Base-by-base conservation (phyloP, 352 stramenopile species). In the Pilasporangium apinafurcum region DNA sequence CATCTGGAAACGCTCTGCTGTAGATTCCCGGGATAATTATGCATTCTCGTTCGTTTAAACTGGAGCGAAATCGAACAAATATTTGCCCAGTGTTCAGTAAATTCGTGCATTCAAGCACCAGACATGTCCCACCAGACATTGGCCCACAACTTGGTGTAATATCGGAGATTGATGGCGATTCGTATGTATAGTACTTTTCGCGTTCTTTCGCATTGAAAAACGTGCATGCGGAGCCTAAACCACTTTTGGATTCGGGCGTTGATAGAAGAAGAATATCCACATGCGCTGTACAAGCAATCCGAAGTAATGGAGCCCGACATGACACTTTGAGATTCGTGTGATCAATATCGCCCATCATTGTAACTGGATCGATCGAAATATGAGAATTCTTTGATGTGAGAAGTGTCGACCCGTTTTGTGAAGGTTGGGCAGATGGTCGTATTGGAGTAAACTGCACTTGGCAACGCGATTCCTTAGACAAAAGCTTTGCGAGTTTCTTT, bases 51-150 rank as follows among this genome's bases (percentile, higher is more conserved):
- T 85, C 76, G 25, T 84, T 85, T 0, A 63, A 31, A 30, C 39
- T 72, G 5, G 68, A 83, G 13, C 76, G 65, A 25, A 88, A 86
- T 6, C 76, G 68, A n/a, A 85, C 76, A 33, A 88, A 88, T 20
- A 88, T 80, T 34, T 88, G 76, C 0, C 73, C 76, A 0, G 76
- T 88, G 33, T 88, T 70, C 2, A 88, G 24, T n/a, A 88, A 57
- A 30, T 83, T 83, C 0, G 53, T 53, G 3, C 56, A 62, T 51
- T 86, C 70, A 25, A 88, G 75, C 2, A 88, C 70, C 14, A 88
- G 40, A 17, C 59, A 66, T 1, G 76, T 86, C 1, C 55, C 63
- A 3, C 76, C 76, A 2, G 59, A 70, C 3, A 58, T 68, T 5
- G 76, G 76, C 1, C 73, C 76, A 27, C 76, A 88, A n/a, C 49